Base-by-base conservation (phyloP, 129 eudicot species). In the Artemisia annua region DNA sequence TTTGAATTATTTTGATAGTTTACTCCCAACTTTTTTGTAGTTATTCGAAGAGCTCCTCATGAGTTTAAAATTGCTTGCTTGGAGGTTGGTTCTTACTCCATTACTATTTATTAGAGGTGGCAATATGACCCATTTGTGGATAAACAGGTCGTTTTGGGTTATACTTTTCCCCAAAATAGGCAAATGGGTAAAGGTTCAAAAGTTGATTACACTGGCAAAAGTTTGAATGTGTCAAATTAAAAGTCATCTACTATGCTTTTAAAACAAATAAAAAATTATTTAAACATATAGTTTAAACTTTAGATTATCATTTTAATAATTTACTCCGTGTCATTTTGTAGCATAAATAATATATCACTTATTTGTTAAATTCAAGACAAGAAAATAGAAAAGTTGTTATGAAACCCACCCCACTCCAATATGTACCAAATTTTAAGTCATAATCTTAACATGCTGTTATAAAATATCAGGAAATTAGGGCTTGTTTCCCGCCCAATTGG, bases 31-130 rank as follows among this genome's bases (percentile, higher is more conserved):
- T 58, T 32, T 52, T 75, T 77, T 78, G 90, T 89, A 94, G 98
- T 94, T 67, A 92, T 90, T 65, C 83, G 97, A 83, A 90, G 98
- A 84, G 97, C 98, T 65, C 98, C 98, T 39, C 98, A 94, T 52
- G 97, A 94, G 70, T 94, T 94, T 73, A 90, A 94, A 76, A 94
- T 90, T 67, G 75, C 93, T 72, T 94, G 98, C 85, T 81, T 94
- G 81, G 97, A 82, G 97, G 98, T 94, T 63, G 49, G 87, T 83
- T 77, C 26, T 48, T 69, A 60, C 14, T 43, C 22, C 5, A 9
- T 71, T 44, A 44, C 39, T 43, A 3, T 62, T 18, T 61, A 49
- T 16, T 39, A 1, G 46, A 39, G 10, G 46, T 39, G 46, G 46
- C 46, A 8, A 39, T 30, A 24, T 24, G 2, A 24, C 26, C 26